phyloP scores from a whole-genome alignment of 2,329 filamentous ascomycete species.

The Phyllosticta citriasiana region DNA sequence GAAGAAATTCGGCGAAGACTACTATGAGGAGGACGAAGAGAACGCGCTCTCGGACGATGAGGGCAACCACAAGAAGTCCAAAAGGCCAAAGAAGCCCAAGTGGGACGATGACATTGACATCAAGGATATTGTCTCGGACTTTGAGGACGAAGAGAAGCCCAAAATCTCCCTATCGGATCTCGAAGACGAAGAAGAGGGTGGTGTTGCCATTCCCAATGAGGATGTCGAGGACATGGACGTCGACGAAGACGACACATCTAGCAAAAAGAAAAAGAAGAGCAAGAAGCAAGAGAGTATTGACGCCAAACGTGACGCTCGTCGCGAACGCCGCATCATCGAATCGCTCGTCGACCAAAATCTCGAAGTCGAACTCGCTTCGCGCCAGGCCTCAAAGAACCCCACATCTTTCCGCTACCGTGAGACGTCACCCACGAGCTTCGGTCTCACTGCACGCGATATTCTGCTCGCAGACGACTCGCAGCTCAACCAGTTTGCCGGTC shows the following conservation, averaged over 20 bases:
- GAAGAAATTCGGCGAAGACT: conserved; percentile 77
- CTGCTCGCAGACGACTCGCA: conserved; percentile 77
- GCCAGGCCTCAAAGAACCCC: conserved; percentile 34
- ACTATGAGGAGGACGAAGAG: conserved; percentile 64
- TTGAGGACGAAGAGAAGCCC: conserved; percentile 49
- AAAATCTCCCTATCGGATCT: conserved; percentile 48
- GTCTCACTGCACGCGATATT: conserved; percentile 82
- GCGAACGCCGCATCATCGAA: conserved; percentile 75
- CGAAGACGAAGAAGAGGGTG: conserved; percentile 31
- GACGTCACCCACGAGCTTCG: conserved; percentile 81
- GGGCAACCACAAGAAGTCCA: conserved; percentile 36
- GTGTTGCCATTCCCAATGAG: conserved; percentile 14
- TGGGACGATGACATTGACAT: conserved; percentile 99
- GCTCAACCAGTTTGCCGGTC: conserved; percentile 80
- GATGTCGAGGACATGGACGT: conserved; percentile 21
- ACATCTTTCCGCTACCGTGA: conserved; percentile 81
- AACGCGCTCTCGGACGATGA: conserved; percentile 15
- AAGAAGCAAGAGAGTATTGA: conserved; percentile 37
- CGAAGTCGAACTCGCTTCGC: conserved; percentile 57
- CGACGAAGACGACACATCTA: conserved; percentile 23
- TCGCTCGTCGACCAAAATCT: conserved; percentile 74
- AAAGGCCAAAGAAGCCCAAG: conserved; percentile 68
- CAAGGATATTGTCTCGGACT: conserved; percentile 80
- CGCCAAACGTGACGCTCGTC: conserved; percentile 62
- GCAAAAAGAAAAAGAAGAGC: conserved; percentile 35